Evolutionary conservation across 345 rosid genomes (phyloP), one percentile per base, ranked within the genome.

Genomic region (Toxicodendron radicans): DNA sequence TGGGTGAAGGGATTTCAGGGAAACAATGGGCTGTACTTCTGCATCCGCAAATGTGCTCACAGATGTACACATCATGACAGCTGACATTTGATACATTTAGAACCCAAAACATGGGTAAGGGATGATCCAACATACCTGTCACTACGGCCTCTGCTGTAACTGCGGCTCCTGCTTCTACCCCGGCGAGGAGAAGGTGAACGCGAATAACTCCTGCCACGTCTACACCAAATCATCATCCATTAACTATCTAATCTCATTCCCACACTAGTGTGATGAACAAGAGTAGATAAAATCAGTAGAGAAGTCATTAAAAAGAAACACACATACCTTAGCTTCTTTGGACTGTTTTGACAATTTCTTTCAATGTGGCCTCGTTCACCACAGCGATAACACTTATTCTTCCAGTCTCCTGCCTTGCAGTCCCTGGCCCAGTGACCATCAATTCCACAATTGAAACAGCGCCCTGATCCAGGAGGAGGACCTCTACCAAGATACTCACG

Each of bases 341-440:
- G 97, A 79, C 97, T 94, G 81, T 90, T 95, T 81, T 88, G 91
- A 82, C 99, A 95, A 83, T 88, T 88, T 69, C 97, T 85, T 79
- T 95, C 99, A 68, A 92, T 90, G 82, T 95, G 99, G 49, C 97
- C 99, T 68, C 97, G 79, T 78, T 91, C 99, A 20, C 97, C 99
- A 83, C 99, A 95, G 60, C 97, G 95, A 69, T 92, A 95, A 75
- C 99, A 95, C 78, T 91, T 92, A 75, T 92, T 95, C 81, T 93
- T 93, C 97, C 98, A 91, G 80, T 93, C 98, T 35, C 98, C 98
- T 66, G 97, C 95, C 66, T 90, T 95, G 86, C 97, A 92, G 82
- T 95, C 99, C 58, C 97, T 82, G 67, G 97, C 97, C 99, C 97
- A 91, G 30, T 95, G 99, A 18, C 99, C 99, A 86, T 95, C 99